Evolutionary conservation across 192 early-diverging fungal species (phyloP).

Genomic region (Oehlia diaphana): DNA sequence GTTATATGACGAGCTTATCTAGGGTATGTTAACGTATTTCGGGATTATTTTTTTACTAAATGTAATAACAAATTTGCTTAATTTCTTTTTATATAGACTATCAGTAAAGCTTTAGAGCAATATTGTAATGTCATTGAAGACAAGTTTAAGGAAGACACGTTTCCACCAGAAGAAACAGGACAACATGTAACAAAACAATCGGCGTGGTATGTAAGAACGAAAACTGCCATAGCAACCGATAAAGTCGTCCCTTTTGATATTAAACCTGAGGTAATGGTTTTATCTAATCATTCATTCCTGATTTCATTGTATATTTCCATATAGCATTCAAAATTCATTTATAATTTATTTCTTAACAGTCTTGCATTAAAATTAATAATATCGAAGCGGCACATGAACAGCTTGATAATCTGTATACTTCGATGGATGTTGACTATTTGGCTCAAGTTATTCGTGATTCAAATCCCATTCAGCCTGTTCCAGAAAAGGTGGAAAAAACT

Average conservation of each 20-base stretch:
- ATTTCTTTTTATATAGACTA: slow-evolving; percentile 36
- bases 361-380: slow-evolving; percentile 60
- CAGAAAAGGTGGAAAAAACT: slow-evolving; percentile 37
- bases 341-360: slow-evolving; percentile 32
- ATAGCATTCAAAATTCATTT: neutral
- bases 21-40: slow-evolving; percentile 44
- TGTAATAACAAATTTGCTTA: neutral
- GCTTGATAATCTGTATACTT: slow-evolving; percentile 54
- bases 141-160: slow-evolving; percentile 47
- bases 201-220: slow-evolving; percentile 40
- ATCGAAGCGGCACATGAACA: slow-evolving; percentile 53
- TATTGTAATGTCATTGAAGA: slow-evolving; percentile 56
- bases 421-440: slow-evolving; percentile 58
- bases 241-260: slow-evolving; percentile 49
- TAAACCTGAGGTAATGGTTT: slow-evolving; percentile 43
- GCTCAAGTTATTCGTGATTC: slow-evolving; percentile 46
- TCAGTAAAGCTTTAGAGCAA: slow-evolving; percentile 62
- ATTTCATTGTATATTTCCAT: neutral
- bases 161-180: slow-evolving; percentile 34
- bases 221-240: slow-evolving; percentile 38
- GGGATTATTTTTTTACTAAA: neutral
- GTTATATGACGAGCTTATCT: slow-evolving; percentile 66
- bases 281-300: no score
- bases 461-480: neutral
- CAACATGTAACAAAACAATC: slow-evolving; percentile 38